phyloP scores from a whole-genome alignment of 129 eudicot species.

The Artemisia tridentata region DNA sequence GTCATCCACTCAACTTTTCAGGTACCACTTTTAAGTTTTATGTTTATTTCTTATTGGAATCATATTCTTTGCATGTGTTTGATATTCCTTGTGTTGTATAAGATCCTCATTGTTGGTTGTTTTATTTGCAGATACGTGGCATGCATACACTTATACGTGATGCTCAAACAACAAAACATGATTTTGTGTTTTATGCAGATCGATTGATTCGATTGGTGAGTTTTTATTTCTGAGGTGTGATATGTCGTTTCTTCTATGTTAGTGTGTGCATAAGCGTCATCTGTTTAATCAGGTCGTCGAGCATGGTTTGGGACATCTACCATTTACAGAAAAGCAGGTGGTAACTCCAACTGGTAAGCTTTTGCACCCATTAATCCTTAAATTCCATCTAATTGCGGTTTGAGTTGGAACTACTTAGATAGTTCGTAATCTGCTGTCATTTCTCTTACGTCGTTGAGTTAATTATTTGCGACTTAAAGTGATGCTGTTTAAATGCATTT shows the following conservation, averaged over 20 bases:
- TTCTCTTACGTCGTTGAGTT: too few relatives aligned
- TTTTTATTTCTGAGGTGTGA: conserved; percentile 26
- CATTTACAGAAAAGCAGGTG: conserved; percentile 97
- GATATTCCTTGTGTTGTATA: conserved; percentile 16
- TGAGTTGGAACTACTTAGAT: too few relatives aligned
- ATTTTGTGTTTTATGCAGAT: conserved; percentile 92
- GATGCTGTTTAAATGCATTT: too few relatives aligned
- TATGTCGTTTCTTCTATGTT: not conserved
- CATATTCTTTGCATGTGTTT: not conserved
- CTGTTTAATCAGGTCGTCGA: conserved; percentile 71
- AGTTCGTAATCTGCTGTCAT: too few relatives aligned
- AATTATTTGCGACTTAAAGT: too few relatives aligned
- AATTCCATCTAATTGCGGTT: not conserved
- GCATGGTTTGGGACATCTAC: conserved; percentile 98
- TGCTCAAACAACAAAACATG: conserved; percentile 89
- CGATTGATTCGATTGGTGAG: conserved; percentile 90
- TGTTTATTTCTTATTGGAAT: conserved; percentile 2
- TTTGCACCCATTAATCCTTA: not conserved
- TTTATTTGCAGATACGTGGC: conserved; percentile 81
- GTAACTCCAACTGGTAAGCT: conserved; percentile 96
- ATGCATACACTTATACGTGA: conserved; percentile 99
- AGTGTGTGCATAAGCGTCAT: conserved; percentile 8
- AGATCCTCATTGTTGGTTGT: conserved; percentile 6
- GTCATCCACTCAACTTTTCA: conserved; percentile 96
- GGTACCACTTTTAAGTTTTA: conserved; percentile 41